Evolutionary conservation across 1,284 basidiomycete species (phyloP).

Genomic region (Leccinum fuscescens): DNA sequence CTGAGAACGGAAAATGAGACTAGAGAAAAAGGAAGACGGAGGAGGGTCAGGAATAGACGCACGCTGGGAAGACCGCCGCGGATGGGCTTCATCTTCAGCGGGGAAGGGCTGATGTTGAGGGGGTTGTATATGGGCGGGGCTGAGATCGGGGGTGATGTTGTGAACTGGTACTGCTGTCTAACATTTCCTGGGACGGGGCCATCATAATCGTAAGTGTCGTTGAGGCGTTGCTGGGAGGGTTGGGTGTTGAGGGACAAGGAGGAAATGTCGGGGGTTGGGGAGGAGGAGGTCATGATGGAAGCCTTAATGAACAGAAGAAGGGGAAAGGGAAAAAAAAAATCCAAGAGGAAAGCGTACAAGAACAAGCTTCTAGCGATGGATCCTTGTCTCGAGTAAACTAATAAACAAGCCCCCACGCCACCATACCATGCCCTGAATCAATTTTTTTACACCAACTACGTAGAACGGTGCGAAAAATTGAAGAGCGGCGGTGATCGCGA

Average conservation of each 20-base stretch:
- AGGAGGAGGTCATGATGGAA: constrained; percentile 68
- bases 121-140: constrained; percentile 63
- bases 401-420: constrained; percentile 32
- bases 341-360: constrained; percentile 15
- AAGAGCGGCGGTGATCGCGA: constrained; percentile 16
- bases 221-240: constrained; percentile 68
- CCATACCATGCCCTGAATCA: constrained; percentile 16
- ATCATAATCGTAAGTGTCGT: constrained; percentile 83
- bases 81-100: constrained; percentile 68
- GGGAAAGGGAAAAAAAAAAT: constrained; percentile 3
- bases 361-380: constrained; percentile 5
- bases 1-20: constrained; percentile 35
- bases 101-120: constrained; percentile 59
- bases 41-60: constrained; percentile 35
- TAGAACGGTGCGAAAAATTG: neutral
- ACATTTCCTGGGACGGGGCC: constrained; percentile 46
- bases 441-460: neutral
- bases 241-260: constrained; percentile 66
- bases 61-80: constrained; percentile 72
- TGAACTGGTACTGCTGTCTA: constrained; percentile 65
- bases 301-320: neutral
- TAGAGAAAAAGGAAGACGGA: constrained; percentile 13
- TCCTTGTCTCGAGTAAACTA: constrained; percentile 17
- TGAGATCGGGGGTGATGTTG: constrained; percentile 65
- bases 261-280: constrained; percentile 66